These are phyloP conservation scores for Cladophialophora psammophila DNA, from an alignment of 2,329 filamentous ascomycete species.

Conservation along the genomic window DNA sequence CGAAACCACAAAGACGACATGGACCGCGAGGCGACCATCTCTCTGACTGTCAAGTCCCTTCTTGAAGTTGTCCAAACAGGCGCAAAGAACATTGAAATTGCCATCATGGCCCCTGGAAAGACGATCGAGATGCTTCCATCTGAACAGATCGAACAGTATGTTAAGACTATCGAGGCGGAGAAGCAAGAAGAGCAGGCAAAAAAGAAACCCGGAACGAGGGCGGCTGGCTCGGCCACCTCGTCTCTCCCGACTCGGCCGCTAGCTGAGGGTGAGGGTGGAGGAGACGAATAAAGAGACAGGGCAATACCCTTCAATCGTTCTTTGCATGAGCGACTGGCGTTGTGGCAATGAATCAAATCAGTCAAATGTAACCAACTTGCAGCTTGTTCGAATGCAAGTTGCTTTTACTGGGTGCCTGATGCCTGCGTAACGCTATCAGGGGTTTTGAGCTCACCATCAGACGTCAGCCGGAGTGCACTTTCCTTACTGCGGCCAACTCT, in stretches of 20 bases:
- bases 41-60: slow-evolving; percentile 96
- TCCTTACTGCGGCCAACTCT: neutral
- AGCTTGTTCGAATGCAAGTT: slow-evolving; percentile 6
- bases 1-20: slow-evolving; percentile 98
- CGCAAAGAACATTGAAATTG: slow-evolving; percentile 99
- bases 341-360: slow-evolving; percentile 30
- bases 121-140: slow-evolving; percentile 90
- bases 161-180: slow-evolving; percentile 99
- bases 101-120: slow-evolving; percentile 94
- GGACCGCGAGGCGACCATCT: slow-evolving; percentile 94
- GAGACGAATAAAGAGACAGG: slow-evolving; percentile 29
- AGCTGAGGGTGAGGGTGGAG: slow-evolving; percentile 52
- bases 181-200: slow-evolving; percentile 98
- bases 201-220: slow-evolving; percentile 78
- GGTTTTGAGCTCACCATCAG: neutral
- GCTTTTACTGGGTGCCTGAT: neutral
- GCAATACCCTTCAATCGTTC: slow-evolving; percentile 10
- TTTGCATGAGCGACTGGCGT: slow-evolving; percentile 41
- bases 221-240: slow-evolving; percentile 57
- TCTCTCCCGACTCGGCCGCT: slow-evolving; percentile 71
- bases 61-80: slow-evolving; percentile 98
- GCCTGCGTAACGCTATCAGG: neutral
- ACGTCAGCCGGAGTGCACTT: too few species aligned
- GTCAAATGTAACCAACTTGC: slow-evolving; percentile 9
- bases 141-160: slow-evolving; percentile 95